Evolutionary conservation across 169 alveolate species (phyloP).

Genomic region (Miamiensis avidus): DNA sequence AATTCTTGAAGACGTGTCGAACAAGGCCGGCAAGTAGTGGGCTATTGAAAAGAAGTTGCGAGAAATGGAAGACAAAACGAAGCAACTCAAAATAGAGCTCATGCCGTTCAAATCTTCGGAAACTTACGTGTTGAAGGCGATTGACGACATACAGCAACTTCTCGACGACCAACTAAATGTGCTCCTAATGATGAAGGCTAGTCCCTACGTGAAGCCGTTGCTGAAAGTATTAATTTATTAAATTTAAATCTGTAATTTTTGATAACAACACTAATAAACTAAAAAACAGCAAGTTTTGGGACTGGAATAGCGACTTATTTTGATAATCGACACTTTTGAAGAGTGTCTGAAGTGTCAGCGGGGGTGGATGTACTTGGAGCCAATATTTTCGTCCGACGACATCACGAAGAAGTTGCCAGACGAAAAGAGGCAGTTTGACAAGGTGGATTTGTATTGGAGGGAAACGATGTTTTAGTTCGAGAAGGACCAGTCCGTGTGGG

Average conservation of each 20-base stretch:
- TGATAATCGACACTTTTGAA: conserved; percentile 77
- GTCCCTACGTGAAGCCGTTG: conserved; percentile 84
- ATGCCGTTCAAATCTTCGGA: conserved; percentile 42
- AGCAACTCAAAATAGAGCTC: conserved; percentile 49
- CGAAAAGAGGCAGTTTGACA: conserved; percentile 79
- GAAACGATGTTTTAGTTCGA: conserved; percentile 48
- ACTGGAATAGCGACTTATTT: conserved; percentile 77
- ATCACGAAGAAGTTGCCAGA: conserved; percentile 89
- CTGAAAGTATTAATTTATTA: no score
- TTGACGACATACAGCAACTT: conserved; percentile 71
- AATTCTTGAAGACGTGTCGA: conserved; percentile 58
- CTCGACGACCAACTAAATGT: conserved; percentile 83
- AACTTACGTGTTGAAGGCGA: conserved; percentile 60
- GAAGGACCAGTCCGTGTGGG: conserved; percentile 45
- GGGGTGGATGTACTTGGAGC: conserved; percentile 91
- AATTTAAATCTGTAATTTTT: no score
- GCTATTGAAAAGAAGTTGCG: conserved; percentile 46
- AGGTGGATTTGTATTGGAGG: conserved; percentile 88
- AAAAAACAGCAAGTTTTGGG: conserved; percentile 66
- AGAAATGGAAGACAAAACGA: conserved; percentile 62
- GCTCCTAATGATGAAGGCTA: conserved; percentile 71
- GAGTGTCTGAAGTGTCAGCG: conserved; percentile 84
- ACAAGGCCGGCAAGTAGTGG: conserved; percentile 62
- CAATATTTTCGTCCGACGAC: conserved; percentile 91
- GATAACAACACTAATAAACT: no score